Base-by-base conservation (phyloP, 2,329 filamentous ascomycete genomes). In the Emergomyces orientalis region DNA sequence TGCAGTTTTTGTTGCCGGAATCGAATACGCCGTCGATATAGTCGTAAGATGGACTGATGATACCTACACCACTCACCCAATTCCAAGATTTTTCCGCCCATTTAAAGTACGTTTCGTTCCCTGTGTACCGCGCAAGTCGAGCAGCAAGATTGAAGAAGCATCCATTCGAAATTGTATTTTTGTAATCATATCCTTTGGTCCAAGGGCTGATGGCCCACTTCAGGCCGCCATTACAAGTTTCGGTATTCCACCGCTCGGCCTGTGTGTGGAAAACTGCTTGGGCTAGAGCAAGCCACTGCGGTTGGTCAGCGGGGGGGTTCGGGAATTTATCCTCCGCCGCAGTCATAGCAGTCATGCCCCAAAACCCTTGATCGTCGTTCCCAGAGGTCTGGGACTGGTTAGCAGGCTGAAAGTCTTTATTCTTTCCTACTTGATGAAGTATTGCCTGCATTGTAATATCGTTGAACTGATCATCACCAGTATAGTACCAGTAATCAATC, bases 141-240 rank as follows among this genome's bases (percentile, higher is more conserved):
- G 90, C 81, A 2, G 80, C 78, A 13, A 86, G 76, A 66, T 84
- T 81, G 72, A 85, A 84, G 63, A 85, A 79, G 39, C 78, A 82
- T 3, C 82, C 83, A 66, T 85, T 85, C 14, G 80, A 82, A 65
- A 85, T 81, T 27, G 80, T 78, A 67, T 85, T 85, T 67, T 85
- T 84, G 68, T 82, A 85, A 61, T 76, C 75, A 68, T 80, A 85
- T 5, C 90, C 90, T 63, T 81, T 84, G 76, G 91, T 91, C 77
- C 87, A 89, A 14, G 84, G 81, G 77, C 88, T 92, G 65, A 95
- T 88, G 77, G 96, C 91, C 91, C 91, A 96, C 66, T 88, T 85
- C 67, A 96, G 75, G 11, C 91, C 91, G 59, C 91, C 91, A 56
- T 77, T 79, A 73, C 91, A 96, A 0, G 79, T 80, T 0, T 76